These are phyloP conservation scores for Herpetospermum pedunculosum DNA, from an alignment of 306 rosid species.

Conservation along the genomic window DNA sequence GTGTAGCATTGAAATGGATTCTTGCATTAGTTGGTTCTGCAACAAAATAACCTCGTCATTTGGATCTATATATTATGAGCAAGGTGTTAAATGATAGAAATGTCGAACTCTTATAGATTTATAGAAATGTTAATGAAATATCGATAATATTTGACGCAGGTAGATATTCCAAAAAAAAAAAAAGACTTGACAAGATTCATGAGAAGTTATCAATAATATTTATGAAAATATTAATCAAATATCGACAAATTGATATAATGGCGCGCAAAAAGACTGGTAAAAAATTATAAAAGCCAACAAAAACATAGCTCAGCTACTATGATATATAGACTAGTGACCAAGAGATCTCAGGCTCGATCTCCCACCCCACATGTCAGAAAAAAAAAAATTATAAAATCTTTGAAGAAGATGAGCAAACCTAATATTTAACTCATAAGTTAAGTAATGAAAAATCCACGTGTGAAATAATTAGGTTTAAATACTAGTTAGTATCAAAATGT, in stretches of 20 bases:
- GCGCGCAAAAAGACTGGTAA: no score
- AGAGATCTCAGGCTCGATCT: no score
- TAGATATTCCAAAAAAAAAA: not conserved
- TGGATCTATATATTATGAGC: not conserved
- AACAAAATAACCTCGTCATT: not conserved
- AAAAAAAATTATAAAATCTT: not conserved
- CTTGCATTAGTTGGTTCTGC: slow-evolving; percentile 81
- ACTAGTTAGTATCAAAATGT: no score
- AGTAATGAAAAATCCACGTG: not conserved
- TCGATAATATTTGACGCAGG: not conserved
- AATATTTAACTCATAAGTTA: not conserved
- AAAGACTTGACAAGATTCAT: not conserved
- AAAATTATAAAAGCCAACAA: no score
- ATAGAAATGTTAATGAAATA: not conserved
- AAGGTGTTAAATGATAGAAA: not conserved
- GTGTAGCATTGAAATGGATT: slow-evolving; percentile 53
- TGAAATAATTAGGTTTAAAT: no score
- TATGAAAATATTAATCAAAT: not conserved
- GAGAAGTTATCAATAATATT: no score
- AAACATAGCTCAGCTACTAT: no score
- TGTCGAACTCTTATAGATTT: not conserved
- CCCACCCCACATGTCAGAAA: no score
- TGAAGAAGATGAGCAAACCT: not conserved
- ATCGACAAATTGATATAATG: not conserved
- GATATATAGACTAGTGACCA: no score